phyloP scores from a whole-genome alignment of 306 rosid genomes.

The Cotoneaster glaucophyllus region DNA sequence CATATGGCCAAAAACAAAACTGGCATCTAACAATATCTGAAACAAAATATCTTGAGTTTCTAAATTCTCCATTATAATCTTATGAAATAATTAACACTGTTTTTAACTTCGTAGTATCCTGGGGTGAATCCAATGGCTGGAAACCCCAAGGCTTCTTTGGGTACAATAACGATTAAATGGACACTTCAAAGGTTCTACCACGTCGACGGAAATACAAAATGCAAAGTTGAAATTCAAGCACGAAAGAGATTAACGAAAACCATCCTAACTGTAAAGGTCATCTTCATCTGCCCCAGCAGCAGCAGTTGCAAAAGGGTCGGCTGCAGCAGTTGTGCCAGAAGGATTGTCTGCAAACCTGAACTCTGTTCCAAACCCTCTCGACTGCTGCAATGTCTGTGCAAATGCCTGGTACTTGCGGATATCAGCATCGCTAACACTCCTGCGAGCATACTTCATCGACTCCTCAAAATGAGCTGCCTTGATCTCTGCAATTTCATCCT shows the following conservation, averaged over 20 bases:
- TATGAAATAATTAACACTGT: background rate
- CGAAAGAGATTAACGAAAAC: constrained; percentile 9
- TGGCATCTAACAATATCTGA: background rate
- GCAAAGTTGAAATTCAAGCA: background rate
- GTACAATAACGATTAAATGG: background rate
- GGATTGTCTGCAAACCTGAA: constrained; percentile 69
- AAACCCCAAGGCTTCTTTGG: background rate
- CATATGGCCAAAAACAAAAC: background rate
- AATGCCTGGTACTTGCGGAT: constrained; percentile 97
- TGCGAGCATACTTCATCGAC: constrained; percentile 92
- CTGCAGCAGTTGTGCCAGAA: constrained; percentile 24
- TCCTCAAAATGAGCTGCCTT: constrained; percentile 96
- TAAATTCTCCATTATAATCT: constrained; percentile 1
- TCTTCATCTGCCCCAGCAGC: constrained; percentile 89
- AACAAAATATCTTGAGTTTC: background rate
- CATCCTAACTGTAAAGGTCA: constrained; percentile 75
- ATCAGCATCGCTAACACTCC: constrained; percentile 96
- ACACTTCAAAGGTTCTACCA: background rate
- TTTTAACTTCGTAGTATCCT: constrained; percentile 5
- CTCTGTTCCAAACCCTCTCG: constrained; percentile 88
- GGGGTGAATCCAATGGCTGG: background rate
- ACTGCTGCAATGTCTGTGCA: constrained; percentile 97
- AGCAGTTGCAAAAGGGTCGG: constrained; percentile 72
- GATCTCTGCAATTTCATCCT: constrained; percentile 83
- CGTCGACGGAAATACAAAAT: constrained; percentile 5